Evolutionary conservation across 1,284 basidiomycete genomes (phyloP), one percentile per base, ranked within the genome.

Genomic region (Exsudoporus floridanus): DNA sequence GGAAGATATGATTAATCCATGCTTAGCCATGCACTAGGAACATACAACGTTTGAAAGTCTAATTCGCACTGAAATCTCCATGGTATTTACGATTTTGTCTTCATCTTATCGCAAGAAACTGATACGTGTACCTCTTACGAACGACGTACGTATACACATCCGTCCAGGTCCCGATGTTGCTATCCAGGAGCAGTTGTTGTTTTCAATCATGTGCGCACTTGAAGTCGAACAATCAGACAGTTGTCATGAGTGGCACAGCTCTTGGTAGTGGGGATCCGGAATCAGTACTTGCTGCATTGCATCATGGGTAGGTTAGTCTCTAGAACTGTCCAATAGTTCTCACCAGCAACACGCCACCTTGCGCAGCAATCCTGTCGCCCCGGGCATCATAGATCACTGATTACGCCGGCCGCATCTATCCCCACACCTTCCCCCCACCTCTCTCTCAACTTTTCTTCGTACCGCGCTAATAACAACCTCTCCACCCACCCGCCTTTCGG

Each of bases 401-500:
- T 14, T 19, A n/a, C 16, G 1, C 3, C 25, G 0, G 31, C n/a
- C 6, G 2, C 23, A 34, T 23, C 40, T 8, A 25, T 31, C 12
- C 2, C 27, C 39, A 5, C 39, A 8, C 14, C 33, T 5, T 28
- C 43, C 14, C 5, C 33, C 48, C n/a, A 25, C 18, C 13, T 49
- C 9, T 25, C 46, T 19, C 33, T 50, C 61, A 80, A 55, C 54
- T 64, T 74, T 53, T 70, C 61, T 42, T 87, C 82, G 61, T 90
- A 91, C 59, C 77, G 74, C 50, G 73, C 74, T 66, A 94, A 69
- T 59, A 95, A 64, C 54, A 92, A 59, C 60, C 90, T 74, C 50
- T 90, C 82, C 2, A 97, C 81, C 92, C 93, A 94, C 0, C 93
- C 91, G 7, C 73, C 78, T 33, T 73, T 70, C 0, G 92, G 92